A percentile compares a stretch with the other conserved stretches of the same genome.
phyloP scores from a whole-genome alignment of 345 rosid genomes.

The Pugionium cornutum region DNA sequence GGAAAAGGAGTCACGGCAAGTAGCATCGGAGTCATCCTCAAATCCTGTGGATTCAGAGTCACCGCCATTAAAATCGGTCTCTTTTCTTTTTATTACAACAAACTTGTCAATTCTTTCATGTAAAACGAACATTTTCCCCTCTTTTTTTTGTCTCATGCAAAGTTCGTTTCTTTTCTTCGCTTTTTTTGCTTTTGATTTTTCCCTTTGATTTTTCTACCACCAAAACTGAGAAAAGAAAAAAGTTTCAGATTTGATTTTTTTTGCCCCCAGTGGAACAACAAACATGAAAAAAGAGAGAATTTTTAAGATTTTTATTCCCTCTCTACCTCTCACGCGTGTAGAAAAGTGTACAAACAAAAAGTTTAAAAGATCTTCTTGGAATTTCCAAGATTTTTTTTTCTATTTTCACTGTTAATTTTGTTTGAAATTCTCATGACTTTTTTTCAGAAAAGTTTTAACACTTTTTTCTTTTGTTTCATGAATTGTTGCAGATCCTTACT shows the following conservation, averaged over 20 bases:
- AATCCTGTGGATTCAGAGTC: conserved; percentile 42
- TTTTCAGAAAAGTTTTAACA: too few relatives aligned
- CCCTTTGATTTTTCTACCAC: conserved; percentile 14
- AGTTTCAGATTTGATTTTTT: conserved; percentile 33
- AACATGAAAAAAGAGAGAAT: neutral
- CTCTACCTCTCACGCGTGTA: conserved; percentile 35
- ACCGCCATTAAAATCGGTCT: conserved; percentile 45
- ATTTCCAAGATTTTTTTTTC: conserved; percentile 18
- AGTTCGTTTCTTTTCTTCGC: conserved; percentile 18
- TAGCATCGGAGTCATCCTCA: conserved; percentile 55
- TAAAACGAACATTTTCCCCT: conserved; percentile 20
- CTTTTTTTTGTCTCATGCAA: conserved; percentile 12
- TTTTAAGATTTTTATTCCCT: neutral
- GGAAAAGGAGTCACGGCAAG: conserved; percentile 70
- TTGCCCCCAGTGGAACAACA: conserved; percentile 28
- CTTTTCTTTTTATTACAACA: neutral
- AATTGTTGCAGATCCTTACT: conserved; percentile 67
- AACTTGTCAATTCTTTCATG: conserved; percentile 24
- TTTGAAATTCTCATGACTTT: conserved; percentile 11
- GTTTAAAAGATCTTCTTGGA: conserved; percentile 2
- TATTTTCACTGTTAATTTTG: neutral
- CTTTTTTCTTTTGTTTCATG: neutral
- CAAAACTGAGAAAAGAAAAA: conserved; percentile 10
- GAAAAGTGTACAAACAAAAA: conserved; percentile 12
- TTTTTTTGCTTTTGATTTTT: neutral